Base-by-base conservation (phyloP, 106 monocot genomes). In the Dendrobium officinale region DNA sequence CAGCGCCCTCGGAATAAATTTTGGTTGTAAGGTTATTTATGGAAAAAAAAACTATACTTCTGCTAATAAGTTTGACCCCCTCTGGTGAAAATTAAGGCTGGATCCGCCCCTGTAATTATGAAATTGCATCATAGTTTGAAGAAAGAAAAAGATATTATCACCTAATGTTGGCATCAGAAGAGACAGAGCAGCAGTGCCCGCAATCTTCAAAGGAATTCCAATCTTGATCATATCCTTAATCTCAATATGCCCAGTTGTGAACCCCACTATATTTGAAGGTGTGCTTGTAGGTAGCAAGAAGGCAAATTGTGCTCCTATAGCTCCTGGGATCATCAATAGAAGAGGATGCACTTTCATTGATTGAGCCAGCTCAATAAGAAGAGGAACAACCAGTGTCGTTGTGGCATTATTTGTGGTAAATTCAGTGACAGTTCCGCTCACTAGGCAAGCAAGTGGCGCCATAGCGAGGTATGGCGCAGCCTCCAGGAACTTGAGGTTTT, bases 361-460 rank as follows among this genome's bases (percentile, higher is more conserved):
- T 64, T 86, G 22, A 6, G 92, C 91, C 8, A 99, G 81, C 86
- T 93, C 87, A 31, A 93, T 79, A 47, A 95, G 91, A 47, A 99
- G 81, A 40, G 98, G 98, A 4, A 91, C 41, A 16, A 99, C 88
- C 11, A 99, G 89, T 0, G 93, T 95, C 44, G 95, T 76, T 45
- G 98, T 87, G 15, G 92, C 81, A 56, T 99, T 91, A 87, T 95
- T 90, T 48, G 98, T 91, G 0, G 91, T 88, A 88, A 99, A 95
- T 75, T 99, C 98, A 0, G 98, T 99, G 72, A 99, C 79, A 17
- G 82, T 82, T 33, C 85, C 84, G 80, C 92, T 95, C 26, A 99
- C 49, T 11, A 99, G 81, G 79, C 89, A 89, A 31, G 88, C 91
- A 2, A 99, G 74, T 0, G 95, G 95, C 0, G 98, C 81, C 40